Evolutionary conservation across 2,329 filamentous ascomycete species (phyloP), one percentile per base, ranked within the genome.

Genomic region (Pyrenochaeta sp.): DNA sequence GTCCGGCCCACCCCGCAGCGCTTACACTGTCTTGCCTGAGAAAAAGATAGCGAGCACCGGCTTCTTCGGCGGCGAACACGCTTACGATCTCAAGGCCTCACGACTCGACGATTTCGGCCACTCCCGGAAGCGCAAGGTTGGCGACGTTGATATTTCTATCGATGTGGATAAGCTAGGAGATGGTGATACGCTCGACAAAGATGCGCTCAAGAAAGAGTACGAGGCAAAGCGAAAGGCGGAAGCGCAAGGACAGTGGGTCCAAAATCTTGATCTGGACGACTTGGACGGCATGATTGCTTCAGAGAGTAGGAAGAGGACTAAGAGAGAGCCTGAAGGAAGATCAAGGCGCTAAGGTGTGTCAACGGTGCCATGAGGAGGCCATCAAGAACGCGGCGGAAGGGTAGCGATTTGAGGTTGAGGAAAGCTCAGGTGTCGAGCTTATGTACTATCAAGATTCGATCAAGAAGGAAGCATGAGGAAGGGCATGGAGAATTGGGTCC

Each of bases 51-150:
- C 87, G 37, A 85, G 90, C 4, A 88, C 92, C 59, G 94, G 94
- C 31, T 97, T 99, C 82, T 97, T 99, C 68, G 94, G 94, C 58
- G 92, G 90, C 60, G 93, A 97, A 68, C 88, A 90, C 65, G 88
- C 88, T 11, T 99, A 99, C 73, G 92, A 99, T 72, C 81, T 99
- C 51, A 87, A 80, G 50, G 84, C 76, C 53, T 77, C 76, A 21
- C 70, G 54, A 41, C 60, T 59, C 42, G 69, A 67, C 52, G 82
- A 95, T 3, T 82, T 99, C 3, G 94, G 92, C 8, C 90, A 95
- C 84, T 91, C 42, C 80, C 77, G 90, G 63, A 99, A 97, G 84
- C 65, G 77, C 24, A 96, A 96, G 81, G 92, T 89, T 3, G 94
- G 93, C 27, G 94, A 99, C 68, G 83, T 99, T 17, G 94, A 99